Evolutionary conservation across 2,329 filamentous ascomycete genomes (phyloP), one percentile per base, ranked within the genome.

Genomic region (Emergomyces pasteurianus): DNA sequence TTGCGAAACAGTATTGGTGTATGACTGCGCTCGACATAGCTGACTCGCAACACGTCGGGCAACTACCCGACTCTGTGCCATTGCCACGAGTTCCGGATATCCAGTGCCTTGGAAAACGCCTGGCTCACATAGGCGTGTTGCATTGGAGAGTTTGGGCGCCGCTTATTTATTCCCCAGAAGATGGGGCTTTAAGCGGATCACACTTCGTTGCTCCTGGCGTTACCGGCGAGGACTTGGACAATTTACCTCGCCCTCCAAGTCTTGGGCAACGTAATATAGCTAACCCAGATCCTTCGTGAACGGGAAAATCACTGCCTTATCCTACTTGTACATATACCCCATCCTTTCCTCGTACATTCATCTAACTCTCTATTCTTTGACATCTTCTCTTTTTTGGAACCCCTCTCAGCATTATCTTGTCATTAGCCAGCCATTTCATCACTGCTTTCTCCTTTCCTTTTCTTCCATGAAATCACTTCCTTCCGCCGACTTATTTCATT

Each of bases 61-160:
- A 68, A 8, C 63, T 65, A 12, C 55, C 65, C 0, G 63, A 68
- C 4, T 57, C 62, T 23, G 46, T 59, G n/a, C 59, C 36, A 9
- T 57, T 53, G 10, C 65, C 63, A 28, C 53, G 54, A 14, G 42
- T 52, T 26, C 54, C 56, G 14, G 42, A 49, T 49, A 49, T 66
- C 3, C 73, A 77, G 57, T 69, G 71, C 62, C 83, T 96, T 72
- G 85, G 89, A 0, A 87, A 86, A 52, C 85, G 89, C 53, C 80
- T 96, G 58, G 87, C 90, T 6, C 92, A 96, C 69, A 84, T 96
- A 52, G 85, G 89, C 16, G 81, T 94, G 6, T 77, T 97, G 28
- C 91, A 96, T 74, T 96, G 92, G 91, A 83, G 89, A 56, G 87
- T 96, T 2, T 97, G 92, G 90, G 83, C 83, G 1, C 83, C 84